Base-by-base conservation (phyloP, 148 eudicot species). In the Drosera capensis region DNA sequence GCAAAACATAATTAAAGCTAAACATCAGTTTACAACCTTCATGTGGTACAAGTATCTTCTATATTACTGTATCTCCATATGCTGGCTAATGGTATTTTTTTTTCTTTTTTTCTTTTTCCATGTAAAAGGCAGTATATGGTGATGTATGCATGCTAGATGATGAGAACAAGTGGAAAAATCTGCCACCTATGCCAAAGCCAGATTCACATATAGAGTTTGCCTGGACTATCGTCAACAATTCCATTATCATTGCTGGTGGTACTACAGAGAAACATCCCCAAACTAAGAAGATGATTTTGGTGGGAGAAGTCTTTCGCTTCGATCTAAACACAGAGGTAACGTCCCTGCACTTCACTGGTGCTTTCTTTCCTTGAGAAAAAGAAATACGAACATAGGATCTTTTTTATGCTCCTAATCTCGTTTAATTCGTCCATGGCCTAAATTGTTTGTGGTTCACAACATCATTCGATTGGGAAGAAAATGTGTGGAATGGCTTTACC, bases 121-220 rank as follows among this genome's bases (percentile, higher is more conserved):
- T 40, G 18, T 30, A 5, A 5, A 30, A 92, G 99, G 83, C 85
- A 50, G 95, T 92, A 31, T 85, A 68, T 69, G 68, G 42, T 43
- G 82, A 92, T 74, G 99, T 92, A 22, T 85, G 60, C 70, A 70
- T 92, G 99, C 65, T 92, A 57, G 99, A 81, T 61, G 80, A 81
- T 65, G 94, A 78, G 62, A 85, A 76, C 88, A 81, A 73, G 71
- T 92, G 99, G 99, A 92, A 92, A 59, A 77, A 48, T 36, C 68
- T 85, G 49, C 85, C 95, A 59, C 67, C 95, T 9, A 81, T 92
- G 94, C 99, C 90, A 52, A 92, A 92, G 73, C 94, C 99, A 21
- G 87, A 85, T 62, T 92, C 99, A 19, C 99, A 85, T 43, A 92
- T 92, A 36, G 99, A 85, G 73, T 92, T 92, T 70, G 95, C 95